phyloP scores from a whole-genome alignment of 768 basidiomycete species.

The Hortiboletus campestris region DNA sequence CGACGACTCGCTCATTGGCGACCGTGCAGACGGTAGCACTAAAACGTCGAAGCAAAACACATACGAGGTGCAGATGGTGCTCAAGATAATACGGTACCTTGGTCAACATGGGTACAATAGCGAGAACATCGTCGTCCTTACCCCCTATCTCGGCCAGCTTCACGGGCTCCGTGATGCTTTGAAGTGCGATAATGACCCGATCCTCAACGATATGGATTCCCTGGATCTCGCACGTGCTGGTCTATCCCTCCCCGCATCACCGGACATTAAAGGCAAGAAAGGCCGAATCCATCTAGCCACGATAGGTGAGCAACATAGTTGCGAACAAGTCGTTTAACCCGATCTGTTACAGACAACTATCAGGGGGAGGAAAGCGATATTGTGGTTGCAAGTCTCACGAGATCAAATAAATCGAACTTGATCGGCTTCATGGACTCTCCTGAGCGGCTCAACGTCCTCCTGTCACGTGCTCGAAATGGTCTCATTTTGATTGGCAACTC shows the following conservation, averaged over 20 bases:
- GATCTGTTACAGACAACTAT: slow-evolving; percentile 56
- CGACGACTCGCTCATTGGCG: too few species aligned
- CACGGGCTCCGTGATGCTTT: too few species aligned
- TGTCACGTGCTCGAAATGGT: slow-evolving; percentile 64
- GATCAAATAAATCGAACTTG: slow-evolving; percentile 53
- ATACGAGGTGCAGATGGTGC: too few species aligned
- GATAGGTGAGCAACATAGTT: slow-evolving; percentile 45
- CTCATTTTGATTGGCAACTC: slow-evolving; percentile 67
- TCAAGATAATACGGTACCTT: too few species aligned
- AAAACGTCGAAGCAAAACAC: too few species aligned
- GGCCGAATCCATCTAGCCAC: slow-evolving; percentile 57
- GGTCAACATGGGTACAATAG: too few species aligned
- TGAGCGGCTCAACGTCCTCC: slow-evolving; percentile 66
- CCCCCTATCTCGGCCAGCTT: too few species aligned
- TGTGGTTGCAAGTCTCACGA: slow-evolving; percentile 56
- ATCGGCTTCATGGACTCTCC: slow-evolving; percentile 74
- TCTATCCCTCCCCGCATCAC: slow-evolving; percentile 24
- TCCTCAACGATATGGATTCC: too few species aligned
- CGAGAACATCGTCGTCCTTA: too few species aligned
- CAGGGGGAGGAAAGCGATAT: slow-evolving; percentile 75
- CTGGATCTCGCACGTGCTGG: too few species aligned
- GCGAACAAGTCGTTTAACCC: neutral
- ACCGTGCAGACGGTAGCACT: too few species aligned
- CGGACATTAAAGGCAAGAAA: slow-evolving; percentile 37
- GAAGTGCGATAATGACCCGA: too few species aligned